Percentiles rank a stretch among this genome's conserved stretches.
These are phyloP conservation scores for Asclepias syriaca DNA, from an alignment of 257 asterid species.

Conservation along the genomic window DNA sequence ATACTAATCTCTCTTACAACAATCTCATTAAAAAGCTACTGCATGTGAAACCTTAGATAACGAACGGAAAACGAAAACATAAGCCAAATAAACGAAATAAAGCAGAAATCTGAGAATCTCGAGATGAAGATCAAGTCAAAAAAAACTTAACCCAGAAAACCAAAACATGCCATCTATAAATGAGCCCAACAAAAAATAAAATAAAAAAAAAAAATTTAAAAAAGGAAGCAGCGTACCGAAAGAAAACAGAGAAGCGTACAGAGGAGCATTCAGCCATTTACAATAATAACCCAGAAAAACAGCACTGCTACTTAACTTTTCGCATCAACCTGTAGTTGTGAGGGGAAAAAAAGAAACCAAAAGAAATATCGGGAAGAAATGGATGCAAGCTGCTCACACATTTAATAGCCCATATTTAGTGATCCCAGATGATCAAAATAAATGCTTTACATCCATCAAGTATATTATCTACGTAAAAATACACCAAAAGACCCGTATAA, in stretches of 20 bases:
- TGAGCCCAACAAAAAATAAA: not conserved
- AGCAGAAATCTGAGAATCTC: slow-evolving; percentile 2
- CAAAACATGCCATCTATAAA: slow-evolving; percentile 1
- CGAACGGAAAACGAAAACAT: not conserved
- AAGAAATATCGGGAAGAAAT: not conserved
- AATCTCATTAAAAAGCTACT: not conserved
- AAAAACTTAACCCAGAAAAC: not conserved
- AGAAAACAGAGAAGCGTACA: slow-evolving; percentile 17
- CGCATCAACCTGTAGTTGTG: slow-evolving; percentile 18
- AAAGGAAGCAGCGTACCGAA: slow-evolving; percentile 19
- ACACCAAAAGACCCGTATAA: not conserved
- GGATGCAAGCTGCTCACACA: slow-evolving; percentile 14
- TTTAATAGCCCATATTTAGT: slow-evolving; percentile 27
- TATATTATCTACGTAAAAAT: slow-evolving; percentile 7
- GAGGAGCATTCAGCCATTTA: slow-evolving; percentile 19
- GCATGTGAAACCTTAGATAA: slow-evolving; percentile 12
- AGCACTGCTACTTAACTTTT: not conserved
- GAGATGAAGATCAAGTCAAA: not conserved
- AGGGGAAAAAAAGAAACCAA: not conserved
- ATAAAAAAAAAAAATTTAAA: not conserved
- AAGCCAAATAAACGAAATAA: not conserved
- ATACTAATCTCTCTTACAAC: slow-evolving; percentile 4
- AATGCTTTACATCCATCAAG: slow-evolving; percentile 28
- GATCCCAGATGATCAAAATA: slow-evolving; percentile 29
- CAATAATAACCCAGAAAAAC: slow-evolving; percentile 9